Conservation (phyloP, 257 asterid species). For the Ehretia macrophylla region DNA sequence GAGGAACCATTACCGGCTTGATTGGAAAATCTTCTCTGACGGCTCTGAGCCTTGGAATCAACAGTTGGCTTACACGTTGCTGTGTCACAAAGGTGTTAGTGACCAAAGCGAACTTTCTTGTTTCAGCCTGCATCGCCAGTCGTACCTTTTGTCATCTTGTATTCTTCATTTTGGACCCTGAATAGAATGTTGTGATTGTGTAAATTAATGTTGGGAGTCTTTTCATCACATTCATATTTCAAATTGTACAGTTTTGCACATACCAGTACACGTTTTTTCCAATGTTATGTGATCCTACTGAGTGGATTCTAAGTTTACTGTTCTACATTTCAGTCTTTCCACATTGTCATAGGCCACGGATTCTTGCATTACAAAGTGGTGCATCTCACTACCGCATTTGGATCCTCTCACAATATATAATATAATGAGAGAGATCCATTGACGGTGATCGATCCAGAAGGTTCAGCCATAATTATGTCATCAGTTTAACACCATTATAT, state of each 20-base stretch:
- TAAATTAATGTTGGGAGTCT: neutral
- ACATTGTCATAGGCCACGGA: neutral
- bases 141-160: constrained; percentile 5
- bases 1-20: constrained; percentile 81
- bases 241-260: neutral
- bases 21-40: constrained; percentile 15
- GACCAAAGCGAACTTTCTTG: neutral
- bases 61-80: neutral
- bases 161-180: neutral
- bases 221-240: neutral
- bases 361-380: neutral
- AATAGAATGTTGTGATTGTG: neutral
- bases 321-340: neutral
- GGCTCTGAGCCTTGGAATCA: neutral
- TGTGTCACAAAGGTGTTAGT: neutral
- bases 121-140: constrained; percentile 1
- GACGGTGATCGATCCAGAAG: no score
- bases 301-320: neutral
- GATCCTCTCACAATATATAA: no score
- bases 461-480: no score
- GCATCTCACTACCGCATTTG: no score
- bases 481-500: no score
- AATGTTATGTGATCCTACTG: neutral
- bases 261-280: no score
- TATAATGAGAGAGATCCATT: no score